A percentile compares a stretch with the other conserved stretches of the same genome.
phyloP scores from a whole-genome alignment of 352 stramenopile species.

The Hyaloperonospora brassicae region DNA sequence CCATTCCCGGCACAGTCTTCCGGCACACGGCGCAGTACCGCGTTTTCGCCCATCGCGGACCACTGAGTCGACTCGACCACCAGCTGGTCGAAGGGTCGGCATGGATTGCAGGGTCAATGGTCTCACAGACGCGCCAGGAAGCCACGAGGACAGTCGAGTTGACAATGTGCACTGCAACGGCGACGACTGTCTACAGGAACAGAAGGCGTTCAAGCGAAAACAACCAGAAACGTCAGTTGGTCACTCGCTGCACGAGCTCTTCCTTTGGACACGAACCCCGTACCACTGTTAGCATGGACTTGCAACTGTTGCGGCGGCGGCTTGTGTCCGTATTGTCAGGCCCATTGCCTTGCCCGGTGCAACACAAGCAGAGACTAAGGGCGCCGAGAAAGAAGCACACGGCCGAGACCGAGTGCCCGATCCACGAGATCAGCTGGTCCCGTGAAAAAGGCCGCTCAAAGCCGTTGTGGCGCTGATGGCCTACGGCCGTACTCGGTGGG shows the following conservation, averaged over 20 bases:
- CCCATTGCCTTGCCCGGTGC: conserved; percentile 6
- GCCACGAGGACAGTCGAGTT: conserved; percentile 41
- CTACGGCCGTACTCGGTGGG: conserved; percentile 17
- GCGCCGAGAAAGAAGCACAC: conserved; percentile 51
- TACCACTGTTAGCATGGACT: conserved; percentile 14
- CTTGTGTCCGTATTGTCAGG: conserved; percentile 17
- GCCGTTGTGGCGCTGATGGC: conserved; percentile 52
- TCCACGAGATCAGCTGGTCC: conserved; percentile 72
- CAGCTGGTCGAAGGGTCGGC: conserved; percentile 42
- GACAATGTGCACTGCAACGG: conserved; percentile 43
- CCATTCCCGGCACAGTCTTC: conserved; percentile 68
- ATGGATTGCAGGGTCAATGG: conserved; percentile 47
- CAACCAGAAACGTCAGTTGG: conserved; percentile 2
- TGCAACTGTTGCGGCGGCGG: conserved; percentile 7
- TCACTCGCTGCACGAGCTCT: neutral
- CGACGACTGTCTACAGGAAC: conserved; percentile 35
- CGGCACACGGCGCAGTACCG: conserved; percentile 74
- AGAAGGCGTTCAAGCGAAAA: neutral
- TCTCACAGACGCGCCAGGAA: conserved; percentile 67
- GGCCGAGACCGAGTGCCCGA: conserved; percentile 56
- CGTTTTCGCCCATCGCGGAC: conserved; percentile 69
- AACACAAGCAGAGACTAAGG: conserved; percentile 20
- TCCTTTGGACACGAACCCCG: neutral
- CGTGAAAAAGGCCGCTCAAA: conserved; percentile 62
- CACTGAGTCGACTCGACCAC: conserved; percentile 60